These are phyloP conservation scores for Ceratobasidium sp. DNA, from an alignment of 1,284 basidiomycete genomes.

Conservation along the genomic window DNA sequence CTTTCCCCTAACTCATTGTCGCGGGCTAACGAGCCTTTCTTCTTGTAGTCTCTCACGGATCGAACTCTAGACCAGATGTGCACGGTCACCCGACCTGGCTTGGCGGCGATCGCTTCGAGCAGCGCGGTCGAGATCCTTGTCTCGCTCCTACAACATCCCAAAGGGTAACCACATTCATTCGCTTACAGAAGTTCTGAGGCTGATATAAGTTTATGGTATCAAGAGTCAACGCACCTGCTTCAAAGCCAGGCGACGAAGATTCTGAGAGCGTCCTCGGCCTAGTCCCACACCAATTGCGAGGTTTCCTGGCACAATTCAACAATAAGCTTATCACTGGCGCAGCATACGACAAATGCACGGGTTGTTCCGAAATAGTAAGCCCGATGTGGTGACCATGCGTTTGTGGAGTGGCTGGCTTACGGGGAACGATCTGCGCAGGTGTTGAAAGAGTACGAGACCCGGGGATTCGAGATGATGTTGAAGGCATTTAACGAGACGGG, in stretches of 20 bases:
- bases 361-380: conserved; percentile 82
- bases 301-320: conserved; percentile 87
- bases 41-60: conserved; percentile 84
- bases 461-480: conserved; percentile 83
- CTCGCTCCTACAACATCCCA: conserved; percentile 89
- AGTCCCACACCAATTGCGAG: conserved; percentile 94
- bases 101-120: conserved; percentile 91
- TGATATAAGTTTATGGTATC: neutral
- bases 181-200: neutral
- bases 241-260: conserved; percentile 59
- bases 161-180: conserved; percentile 67
- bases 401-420: neutral
- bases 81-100: conserved; percentile 95
- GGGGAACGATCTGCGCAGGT: conserved; percentile 63
- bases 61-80: conserved; percentile 99
- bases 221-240: conserved; percentile 74
- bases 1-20: neutral
- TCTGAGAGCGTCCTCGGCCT: conserved; percentile 75
- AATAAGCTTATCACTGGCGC: conserved; percentile 86
- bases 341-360: conserved; percentile 90
- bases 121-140: conserved; percentile 93
- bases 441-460: conserved; percentile 74
- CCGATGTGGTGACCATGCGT: no score
- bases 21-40: neutral
- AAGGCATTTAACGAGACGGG: conserved; percentile 86